These are phyloP conservation scores for Sporothrix inflata DNA, from an alignment of 2,329 filamentous ascomycete genomes.

Conservation along the genomic window DNA sequence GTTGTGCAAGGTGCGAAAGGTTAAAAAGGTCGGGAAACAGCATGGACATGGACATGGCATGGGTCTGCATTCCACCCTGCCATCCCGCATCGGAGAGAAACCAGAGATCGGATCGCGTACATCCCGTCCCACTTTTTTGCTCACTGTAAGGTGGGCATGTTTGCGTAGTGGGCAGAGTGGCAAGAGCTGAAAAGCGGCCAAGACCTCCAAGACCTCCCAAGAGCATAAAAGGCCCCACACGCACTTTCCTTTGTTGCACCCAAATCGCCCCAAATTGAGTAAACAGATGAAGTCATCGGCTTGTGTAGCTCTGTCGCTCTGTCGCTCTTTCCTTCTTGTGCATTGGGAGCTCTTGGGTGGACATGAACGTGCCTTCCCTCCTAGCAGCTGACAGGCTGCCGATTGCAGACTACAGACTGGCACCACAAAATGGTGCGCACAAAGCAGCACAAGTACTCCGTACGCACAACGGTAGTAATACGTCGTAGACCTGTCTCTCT, in stretches of 20 bases:
- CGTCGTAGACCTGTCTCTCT: not conserved
- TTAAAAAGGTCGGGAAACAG: not conserved
- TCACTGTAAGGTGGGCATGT: not conserved
- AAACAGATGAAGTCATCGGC: slow-evolving; percentile 26
- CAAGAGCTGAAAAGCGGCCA: not conserved
- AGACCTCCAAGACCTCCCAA: not conserved
- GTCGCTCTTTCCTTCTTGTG: not conserved
- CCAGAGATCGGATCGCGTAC: not conserved
- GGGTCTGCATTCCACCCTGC: not conserved
- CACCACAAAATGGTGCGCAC: not conserved
- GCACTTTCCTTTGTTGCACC: slow-evolving; percentile 18
- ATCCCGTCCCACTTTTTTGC: not conserved
- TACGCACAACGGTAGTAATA: not conserved
- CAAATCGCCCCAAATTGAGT: not conserved
- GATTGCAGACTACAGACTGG: not conserved
- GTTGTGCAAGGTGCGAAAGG: not conserved
- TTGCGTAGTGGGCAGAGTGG: not conserved
- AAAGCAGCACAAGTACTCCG: slow-evolving; percentile 6
- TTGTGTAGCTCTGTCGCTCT: not conserved
- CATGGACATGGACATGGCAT: not conserved
- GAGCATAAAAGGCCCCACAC: not conserved
- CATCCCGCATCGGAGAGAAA: not conserved
- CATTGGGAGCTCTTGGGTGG: not conserved
- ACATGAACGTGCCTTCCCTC: slow-evolving; percentile 15
- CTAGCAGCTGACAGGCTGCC: slow-evolving; percentile 21